Base-by-base conservation (phyloP, 257 asterid species). In the Nicotiana tabacum region DNA sequence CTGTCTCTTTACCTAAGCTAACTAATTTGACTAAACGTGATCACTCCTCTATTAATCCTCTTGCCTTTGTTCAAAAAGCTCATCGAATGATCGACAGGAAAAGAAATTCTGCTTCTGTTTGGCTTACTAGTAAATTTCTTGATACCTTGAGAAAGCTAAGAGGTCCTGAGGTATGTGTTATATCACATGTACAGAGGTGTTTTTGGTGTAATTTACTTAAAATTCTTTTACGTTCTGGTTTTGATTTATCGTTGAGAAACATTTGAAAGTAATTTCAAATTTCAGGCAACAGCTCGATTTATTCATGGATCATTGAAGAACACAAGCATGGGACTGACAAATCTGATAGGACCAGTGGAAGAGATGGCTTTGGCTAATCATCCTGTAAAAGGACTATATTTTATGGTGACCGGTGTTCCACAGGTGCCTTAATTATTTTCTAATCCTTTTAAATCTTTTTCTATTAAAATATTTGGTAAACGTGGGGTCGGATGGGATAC, bases 151-250 rank as follows among this genome's bases (percentile, higher is more conserved):
- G 85, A 29, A 90, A 83, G 70, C 6, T 85, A 4, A 83, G 83
- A 81, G 95, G 97, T 5, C 90, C 94, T 5, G 94, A 92, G 97
- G 96, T 94, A 87, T 13, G 87, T 18, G 13, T 32, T 32, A 0
- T 32, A 29, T 29, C 30, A 29, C 27, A 24, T 24, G 27, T 24
- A 24, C 30, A 29, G 30, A 29, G 30, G 30, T 29, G 30, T 29
- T 29, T 29, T 29, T 29, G 2, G 30, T 29, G 30, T 29, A 29
- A 29, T 29, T 29, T 29, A 29, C 30, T 29, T 29, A 29, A 29
- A 29, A 29, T 29, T 29, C 30, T 29, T 29, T 29, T 29, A 29
- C 30, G 4, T 32, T 32, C 35, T 32, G 35, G 35, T 32, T 32
- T 32, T 32, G 35, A 32, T 32, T 32, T 32, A 32, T 30, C 33